Base-by-base conservation (phyloP, 23 red algal genomes). In the Chondrus crispus region DNA sequence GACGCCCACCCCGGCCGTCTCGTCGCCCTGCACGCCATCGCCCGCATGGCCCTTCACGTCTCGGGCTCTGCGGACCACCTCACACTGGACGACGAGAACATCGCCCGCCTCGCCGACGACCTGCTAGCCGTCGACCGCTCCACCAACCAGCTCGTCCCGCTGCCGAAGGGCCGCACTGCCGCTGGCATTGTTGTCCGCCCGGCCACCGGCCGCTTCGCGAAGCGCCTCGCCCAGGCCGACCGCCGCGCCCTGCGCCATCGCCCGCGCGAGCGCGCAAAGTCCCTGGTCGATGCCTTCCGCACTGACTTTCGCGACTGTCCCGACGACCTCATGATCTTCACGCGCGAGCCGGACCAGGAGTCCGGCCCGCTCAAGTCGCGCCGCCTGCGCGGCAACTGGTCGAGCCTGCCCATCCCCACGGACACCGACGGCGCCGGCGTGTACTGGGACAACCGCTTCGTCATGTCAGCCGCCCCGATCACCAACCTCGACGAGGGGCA, bases 391-490 rank as follows among this genome's bases (percentile, higher is more conserved):
- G 89, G 89, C 24, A 92, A 84, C 42, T 76, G 9, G 30, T 36
- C 89, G 28, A 73, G 76, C 66, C 39, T 71, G 30, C 77, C 79
- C 35, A 16, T 92, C 2, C n/a, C n/a, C n/a, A n/a, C n/a, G n/a
- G 11, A 40, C 18, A 37, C 28, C 29, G 51, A 68, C 19, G 29
- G 52, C 1, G 58, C 40, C 18, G 38, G 39, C 38, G 89, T 82
- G 58, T 92, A 92, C 49, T 92, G 89, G 89, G 89, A 92, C 53
- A 82, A 92, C n/a, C 89, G 89, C 42, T 84, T 74, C 45, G 89
- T 92, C 8, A 28, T 92, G n/a, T 5, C 9, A 36, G 89, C 75
- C 24, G 77, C 62, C 13, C 41, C 55, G 19, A 20, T 64, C 13
- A 3, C n/a, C 46, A 30, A 16, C 10, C 36, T 92, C 58, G 37